Percentiles rank a stretch among this genome's conserved stretches.
Conservation (phyloP, 2,329 filamentous ascomycete species). For the Fusarium graminum region DNA sequence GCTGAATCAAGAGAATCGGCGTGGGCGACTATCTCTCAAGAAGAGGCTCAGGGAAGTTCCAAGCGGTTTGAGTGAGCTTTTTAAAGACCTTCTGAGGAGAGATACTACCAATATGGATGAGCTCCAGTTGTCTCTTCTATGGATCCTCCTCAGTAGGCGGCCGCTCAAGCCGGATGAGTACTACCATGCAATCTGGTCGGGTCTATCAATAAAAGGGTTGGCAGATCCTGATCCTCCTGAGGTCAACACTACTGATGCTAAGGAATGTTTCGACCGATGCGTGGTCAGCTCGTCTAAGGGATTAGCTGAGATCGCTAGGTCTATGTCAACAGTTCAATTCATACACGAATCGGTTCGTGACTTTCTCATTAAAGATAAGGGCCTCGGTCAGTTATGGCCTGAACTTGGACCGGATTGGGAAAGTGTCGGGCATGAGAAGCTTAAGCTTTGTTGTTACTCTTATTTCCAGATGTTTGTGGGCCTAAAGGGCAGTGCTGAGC, state of each 20-base stretch:
- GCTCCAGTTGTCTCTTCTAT: constrained; percentile 62
- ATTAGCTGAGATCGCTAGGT: constrained; percentile 58
- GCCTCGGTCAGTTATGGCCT: constrained; percentile 43
- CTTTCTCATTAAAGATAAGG: constrained; percentile 57
- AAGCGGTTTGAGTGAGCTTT: constrained; percentile 59
- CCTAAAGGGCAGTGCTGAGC: rapidly evolving
- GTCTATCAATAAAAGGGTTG: rapidly evolving
- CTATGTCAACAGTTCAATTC: constrained; percentile 60
- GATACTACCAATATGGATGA: constrained; percentile 58
- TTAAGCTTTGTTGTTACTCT: constrained; percentile 19
- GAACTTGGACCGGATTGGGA: constrained; percentile 6
- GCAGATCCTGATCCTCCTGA: not conserved
- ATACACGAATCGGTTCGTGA: constrained; percentile 66
- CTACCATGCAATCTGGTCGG: constrained; percentile 51
- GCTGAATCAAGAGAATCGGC: constrained; percentile 52
- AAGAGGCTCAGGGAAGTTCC: constrained; percentile 55
- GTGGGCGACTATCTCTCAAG: constrained; percentile 46
- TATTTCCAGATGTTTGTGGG: constrained; percentile 2
- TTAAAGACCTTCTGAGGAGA: constrained; percentile 63
- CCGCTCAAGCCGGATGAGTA: constrained; percentile 61
- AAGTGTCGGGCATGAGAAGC: not conserved
- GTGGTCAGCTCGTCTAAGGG: constrained; percentile 64
- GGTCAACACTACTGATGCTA: constrained; percentile 31
- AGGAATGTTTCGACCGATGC: constrained; percentile 40
- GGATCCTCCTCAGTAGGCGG: constrained; percentile 63